These are phyloP conservation scores for Zostera marina DNA, from an alignment of 116 monocot genomes.

Conservation along the genomic window DNA sequence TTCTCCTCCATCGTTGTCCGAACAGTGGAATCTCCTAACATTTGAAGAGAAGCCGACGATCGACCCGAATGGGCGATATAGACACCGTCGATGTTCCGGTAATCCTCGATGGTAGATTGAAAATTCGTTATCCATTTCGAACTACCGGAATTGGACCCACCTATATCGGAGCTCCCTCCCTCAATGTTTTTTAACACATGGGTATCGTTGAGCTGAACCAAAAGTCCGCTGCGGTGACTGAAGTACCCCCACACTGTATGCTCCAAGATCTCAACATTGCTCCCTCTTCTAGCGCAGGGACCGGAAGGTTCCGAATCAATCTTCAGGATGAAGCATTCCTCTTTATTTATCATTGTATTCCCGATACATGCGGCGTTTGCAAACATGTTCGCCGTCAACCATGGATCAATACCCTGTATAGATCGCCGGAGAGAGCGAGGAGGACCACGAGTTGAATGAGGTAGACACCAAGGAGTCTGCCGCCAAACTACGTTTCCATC, in stretches of 20 bases:
- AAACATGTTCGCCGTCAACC: slow-evolving; percentile 69
- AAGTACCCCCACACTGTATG: slow-evolving; percentile 94
- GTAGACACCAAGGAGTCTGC: slow-evolving; percentile 51
- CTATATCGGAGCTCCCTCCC: not conserved
- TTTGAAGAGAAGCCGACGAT: slow-evolving; percentile 36
- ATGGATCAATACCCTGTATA: slow-evolving; percentile 76
- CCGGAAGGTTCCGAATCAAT: slow-evolving; percentile 38
- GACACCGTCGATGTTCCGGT: slow-evolving; percentile 66
- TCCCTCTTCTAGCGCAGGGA: slow-evolving; percentile 34
- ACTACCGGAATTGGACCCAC: slow-evolving; percentile 21
- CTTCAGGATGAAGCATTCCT: slow-evolving; percentile 82
- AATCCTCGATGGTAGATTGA: slow-evolving; percentile 65
- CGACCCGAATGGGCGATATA: slow-evolving; percentile 55
- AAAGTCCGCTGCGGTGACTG: slow-evolving; percentile 78
- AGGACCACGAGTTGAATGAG: slow-evolving; percentile 49
- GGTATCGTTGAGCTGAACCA: slow-evolving; percentile 69
- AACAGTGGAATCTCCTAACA: slow-evolving; percentile 31
- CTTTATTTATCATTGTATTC: slow-evolving; percentile 46
- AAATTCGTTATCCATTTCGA: slow-evolving; percentile 83
- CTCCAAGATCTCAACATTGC: slow-evolving; percentile 67
- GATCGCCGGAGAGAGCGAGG: slow-evolving; percentile 61
- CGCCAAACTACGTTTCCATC: slow-evolving; percentile 63
- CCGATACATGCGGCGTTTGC: slow-evolving; percentile 70
- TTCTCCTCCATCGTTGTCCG: slow-evolving; percentile 62
- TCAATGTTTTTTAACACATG: slow-evolving; percentile 25